Evolutionary conservation across 257 asterid genomes (phyloP), one percentile per base, ranked within the genome.

Genomic region (Cynanchum wilfordii): DNA sequence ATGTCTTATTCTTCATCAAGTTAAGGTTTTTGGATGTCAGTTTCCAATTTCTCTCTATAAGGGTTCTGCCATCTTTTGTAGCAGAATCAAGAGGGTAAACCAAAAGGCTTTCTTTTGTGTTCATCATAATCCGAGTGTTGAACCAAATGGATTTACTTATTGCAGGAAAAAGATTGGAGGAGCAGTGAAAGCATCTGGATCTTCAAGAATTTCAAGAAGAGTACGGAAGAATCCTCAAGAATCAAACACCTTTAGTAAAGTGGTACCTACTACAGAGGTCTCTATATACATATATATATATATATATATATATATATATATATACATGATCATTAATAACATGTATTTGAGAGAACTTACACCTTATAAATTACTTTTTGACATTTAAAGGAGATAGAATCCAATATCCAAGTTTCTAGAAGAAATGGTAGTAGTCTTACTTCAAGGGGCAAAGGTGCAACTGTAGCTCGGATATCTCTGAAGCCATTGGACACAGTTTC

Each of bases 401-500:
- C 76, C 62, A 83, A 79, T 29, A 60, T 44, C 52, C 86, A 82
- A 56, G 79, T 55, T 78, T 73, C 73, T 11, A 88, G 82, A 1
- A 83, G 83, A 76, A 79, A 29, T 12, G 78, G 77, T 24, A 47
- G 76, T 57, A 70, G 64, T 17, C 76, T 68, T 36, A 49, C 25
- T 29, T 44, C 73, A 45, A 84, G 75, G 74, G 86, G 87, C 70
- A 87, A 79, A 78, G 88, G 81, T 55, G 82, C 89, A 17, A 50
- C 84, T 2, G 87, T 78, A 49, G 75, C 87, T 10, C 78, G 85
- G 67, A 52, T 76, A 40, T 78, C 96, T n/a, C 7, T 80, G 30
- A 86, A 89, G 73, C 71, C 92, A 10, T 77, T 72, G 6, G 97
- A 90, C 58, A 84, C 99, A 2, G 82, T 79, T 47, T 92, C 99